Percentiles rank a stretch among this genome's conserved stretches.
phyloP scores from a whole-genome alignment of 257 asterid genomes.

The Oldenlandia corymbosa region DNA sequence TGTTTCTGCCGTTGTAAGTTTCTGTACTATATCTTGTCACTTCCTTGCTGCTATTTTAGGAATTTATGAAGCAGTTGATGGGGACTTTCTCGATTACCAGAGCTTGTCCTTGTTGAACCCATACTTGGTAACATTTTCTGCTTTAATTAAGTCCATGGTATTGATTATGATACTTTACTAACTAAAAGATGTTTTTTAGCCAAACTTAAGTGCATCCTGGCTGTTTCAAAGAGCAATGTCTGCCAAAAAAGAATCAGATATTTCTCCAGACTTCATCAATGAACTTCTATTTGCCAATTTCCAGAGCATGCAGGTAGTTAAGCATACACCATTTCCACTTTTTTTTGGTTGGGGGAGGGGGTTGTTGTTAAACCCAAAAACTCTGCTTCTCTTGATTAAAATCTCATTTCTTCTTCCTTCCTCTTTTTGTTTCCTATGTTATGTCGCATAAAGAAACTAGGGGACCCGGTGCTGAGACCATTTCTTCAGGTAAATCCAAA shows the following conservation, averaged over 20 bases:
- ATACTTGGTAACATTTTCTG: slow-evolving; percentile 53
- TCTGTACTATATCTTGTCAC: background rate
- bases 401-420: background rate
- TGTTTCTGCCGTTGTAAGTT: background rate
- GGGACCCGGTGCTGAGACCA: slow-evolving; percentile 94
- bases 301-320: slow-evolving; percentile 77
- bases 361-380: no score
- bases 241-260: slow-evolving; percentile 59
- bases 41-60: slow-evolving; percentile 42
- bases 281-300: slow-evolving; percentile 83
- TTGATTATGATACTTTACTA: slow-evolving; percentile 5
- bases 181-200: slow-evolving; percentile 45
- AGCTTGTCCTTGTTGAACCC: slow-evolving; percentile 85
- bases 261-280: slow-evolving; percentile 66
- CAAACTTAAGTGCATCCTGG: slow-evolving; percentile 92
- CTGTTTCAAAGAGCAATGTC: slow-evolving; percentile 98
- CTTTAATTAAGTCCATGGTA: background rate
- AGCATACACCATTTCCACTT: background rate
- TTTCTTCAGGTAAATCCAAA: slow-evolving; percentile 73
- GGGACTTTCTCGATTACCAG: slow-evolving; percentile 56
- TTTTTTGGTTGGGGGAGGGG: no score
- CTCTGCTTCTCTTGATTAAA: background rate
- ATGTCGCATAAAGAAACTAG: slow-evolving; percentile 51
- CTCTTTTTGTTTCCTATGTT: slow-evolving; percentile 1
- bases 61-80: slow-evolving; percentile 63